Base-by-base conservation (phyloP, 176 grass and related monocot genomes). In the Zizania latifolia region DNA sequence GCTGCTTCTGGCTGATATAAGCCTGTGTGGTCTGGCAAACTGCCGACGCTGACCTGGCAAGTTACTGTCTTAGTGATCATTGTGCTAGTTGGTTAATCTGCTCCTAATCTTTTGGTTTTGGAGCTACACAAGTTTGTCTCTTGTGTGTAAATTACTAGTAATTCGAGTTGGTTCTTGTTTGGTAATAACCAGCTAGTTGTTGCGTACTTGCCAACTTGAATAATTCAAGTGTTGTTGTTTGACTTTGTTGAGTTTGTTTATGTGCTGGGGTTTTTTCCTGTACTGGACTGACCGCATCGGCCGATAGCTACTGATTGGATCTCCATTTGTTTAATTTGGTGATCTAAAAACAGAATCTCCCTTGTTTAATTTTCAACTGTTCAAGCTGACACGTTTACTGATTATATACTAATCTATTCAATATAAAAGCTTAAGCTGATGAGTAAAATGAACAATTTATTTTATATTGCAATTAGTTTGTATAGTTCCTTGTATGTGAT, bases 181-280 rank as follows among this genome's bases (percentile, higher is more conserved):
- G n/a, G n/a, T n/a, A n/a, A n/a, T n/a, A n/a, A n/a, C n/a, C n/a
- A n/a, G 53, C 31, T 31, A 17, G 16, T 24, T n/a, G n/a, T 17
- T 66, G 61, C 43, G n/a, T 68, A 54, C 56, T 51, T 15, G 37
- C 34, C 78, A 65, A 66, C 39, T 53, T 78, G 50, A 1, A n/a
- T n/a, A n/a, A n/a, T 39, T 37, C 57, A 41, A 77, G 48, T 10
- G 21, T 37, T 76, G 8, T 71, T 50, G n/a, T 53, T 78, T 87
- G 85, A 87, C 67, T 72, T 72, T 65, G n/a, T 53, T 59, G 12
- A 39, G 2, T 82, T 82, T 53, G 31, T 72, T 63, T 58, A 82
- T 31, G 45, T 7, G 0, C 15, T 15, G 29, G 16, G 37, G 27
- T 22, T 23, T 85, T 75, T 71, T 66, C 1, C 45, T 63, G 11